phyloP scores from a whole-genome alignment of 495 filamentous ascomycete species.

The Pseudomonodictys pantanalensis region DNA sequence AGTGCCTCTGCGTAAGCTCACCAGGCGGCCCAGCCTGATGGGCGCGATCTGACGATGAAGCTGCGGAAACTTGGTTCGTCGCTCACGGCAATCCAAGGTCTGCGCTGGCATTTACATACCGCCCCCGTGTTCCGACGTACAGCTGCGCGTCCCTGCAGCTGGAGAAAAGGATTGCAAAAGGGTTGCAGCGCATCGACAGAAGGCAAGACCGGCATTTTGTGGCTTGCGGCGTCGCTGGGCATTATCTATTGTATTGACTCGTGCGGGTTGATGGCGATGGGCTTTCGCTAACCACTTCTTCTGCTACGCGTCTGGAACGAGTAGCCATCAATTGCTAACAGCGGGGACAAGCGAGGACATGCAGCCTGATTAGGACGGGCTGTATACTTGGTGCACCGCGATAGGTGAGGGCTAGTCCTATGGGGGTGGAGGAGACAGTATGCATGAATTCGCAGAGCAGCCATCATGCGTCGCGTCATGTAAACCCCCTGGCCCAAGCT shows the following conservation, averaged over 20 bases:
- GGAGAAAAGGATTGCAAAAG: background rate
- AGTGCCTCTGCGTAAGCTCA: no score
- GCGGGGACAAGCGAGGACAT: no score
- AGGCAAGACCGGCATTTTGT: background rate
- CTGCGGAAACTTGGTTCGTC: slow-evolving; percentile 24
- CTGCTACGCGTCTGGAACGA: no score
- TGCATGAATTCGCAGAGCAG: no score
- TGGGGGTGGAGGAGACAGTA: no score
- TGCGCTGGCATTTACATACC: slow-evolving; percentile 13
- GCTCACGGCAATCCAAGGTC: background rate
- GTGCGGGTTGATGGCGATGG: background rate
- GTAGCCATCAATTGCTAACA: no score
- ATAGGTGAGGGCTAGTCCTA: no score
- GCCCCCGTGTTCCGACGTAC: background rate
- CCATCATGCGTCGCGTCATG: no score
- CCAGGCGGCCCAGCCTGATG: background rate
- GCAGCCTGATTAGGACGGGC: no score
- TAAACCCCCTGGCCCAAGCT: no score
- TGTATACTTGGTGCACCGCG: no score
- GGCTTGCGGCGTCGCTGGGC: background rate
- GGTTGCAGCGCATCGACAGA: background rate
- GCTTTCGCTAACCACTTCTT: no score
- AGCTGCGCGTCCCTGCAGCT: background rate
- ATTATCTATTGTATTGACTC: background rate
- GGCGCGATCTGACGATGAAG: background rate